These are phyloP conservation scores for Sparassis latifolia DNA, from an alignment of 1,284 basidiomycete genomes.

Conservation along the genomic window DNA sequence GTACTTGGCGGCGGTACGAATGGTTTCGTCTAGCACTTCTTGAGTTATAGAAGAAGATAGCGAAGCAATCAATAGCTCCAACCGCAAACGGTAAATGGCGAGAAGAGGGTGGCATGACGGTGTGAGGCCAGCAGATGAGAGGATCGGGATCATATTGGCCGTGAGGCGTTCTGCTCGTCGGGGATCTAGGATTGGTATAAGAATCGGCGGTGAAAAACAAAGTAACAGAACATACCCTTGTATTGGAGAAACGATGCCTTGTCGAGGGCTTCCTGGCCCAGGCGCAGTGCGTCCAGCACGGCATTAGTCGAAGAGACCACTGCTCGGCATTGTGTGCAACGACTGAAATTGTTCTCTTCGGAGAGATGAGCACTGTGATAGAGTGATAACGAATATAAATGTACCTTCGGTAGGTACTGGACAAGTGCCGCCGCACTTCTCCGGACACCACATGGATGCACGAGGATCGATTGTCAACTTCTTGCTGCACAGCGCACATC, in stretches of 20 bases:
- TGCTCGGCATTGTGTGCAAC: slow-evolving; percentile 56
- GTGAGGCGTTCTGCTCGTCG: slow-evolving; percentile 54
- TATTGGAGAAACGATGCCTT: slow-evolving; percentile 60
- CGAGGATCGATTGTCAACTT: slow-evolving; percentile 51
- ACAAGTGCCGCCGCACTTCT: slow-evolving; percentile 56
- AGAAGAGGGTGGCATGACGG: slow-evolving; percentile 73
- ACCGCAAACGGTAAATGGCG: slow-evolving; percentile 62
- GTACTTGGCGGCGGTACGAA: slow-evolving; percentile 51
- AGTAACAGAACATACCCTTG: slow-evolving; percentile 32
- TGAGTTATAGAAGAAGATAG: slow-evolving; percentile 36
- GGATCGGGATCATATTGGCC: slow-evolving; percentile 56
- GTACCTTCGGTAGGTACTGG: slow-evolving; percentile 51
- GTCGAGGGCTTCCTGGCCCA: slow-evolving; percentile 64
- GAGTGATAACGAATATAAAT: slow-evolving; percentile 1
- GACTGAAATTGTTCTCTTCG: slow-evolving; percentile 38
- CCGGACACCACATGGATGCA: slow-evolving; percentile 62
- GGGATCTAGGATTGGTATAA: slow-evolving; percentile 37
- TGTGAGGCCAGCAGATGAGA: slow-evolving; percentile 47
- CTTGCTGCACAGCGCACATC: slow-evolving; percentile 53
- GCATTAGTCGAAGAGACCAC: slow-evolving; percentile 42
- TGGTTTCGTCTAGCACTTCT: slow-evolving; percentile 54
- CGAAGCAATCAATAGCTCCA: slow-evolving; percentile 53
- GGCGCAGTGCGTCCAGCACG: slow-evolving; percentile 51
- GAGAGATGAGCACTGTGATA: slow-evolving; percentile 1
- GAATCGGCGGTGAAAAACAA: neutral